These are phyloP conservation scores for Guyanaporus albipodus DNA, from an alignment of 768 basidiomycete genomes.

Conservation along the genomic window DNA sequence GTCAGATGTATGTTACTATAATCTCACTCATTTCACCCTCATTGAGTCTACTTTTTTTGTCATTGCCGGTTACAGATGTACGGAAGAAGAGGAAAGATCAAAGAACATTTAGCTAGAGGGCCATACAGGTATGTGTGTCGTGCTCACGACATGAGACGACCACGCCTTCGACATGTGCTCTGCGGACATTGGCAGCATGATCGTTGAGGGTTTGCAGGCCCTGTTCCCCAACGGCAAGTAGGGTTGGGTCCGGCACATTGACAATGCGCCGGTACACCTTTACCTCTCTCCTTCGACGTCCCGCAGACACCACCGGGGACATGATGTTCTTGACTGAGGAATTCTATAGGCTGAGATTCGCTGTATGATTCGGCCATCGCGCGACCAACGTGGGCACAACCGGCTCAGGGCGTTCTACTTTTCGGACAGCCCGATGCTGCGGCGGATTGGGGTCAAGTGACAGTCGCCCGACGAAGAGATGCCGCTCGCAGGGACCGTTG, in stretches of 20 bases:
- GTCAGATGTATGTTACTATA: slow-evolving; percentile 43
- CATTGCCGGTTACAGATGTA: slow-evolving; percentile 42
- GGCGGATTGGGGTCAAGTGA: too few species aligned
- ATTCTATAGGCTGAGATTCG: slow-evolving; percentile 55
- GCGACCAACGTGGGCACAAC: slow-evolving; percentile 43
- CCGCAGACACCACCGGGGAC: slow-evolving; percentile 39
- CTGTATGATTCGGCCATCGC: slow-evolving; percentile 55
- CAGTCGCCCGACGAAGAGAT: too few species aligned
- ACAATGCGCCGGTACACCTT: slow-evolving; percentile 48
- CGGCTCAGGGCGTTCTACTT: slow-evolving; percentile 20
- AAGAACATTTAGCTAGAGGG: slow-evolving; percentile 58
- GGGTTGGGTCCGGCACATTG: slow-evolving; percentile 56
- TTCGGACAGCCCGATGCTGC: too few species aligned
- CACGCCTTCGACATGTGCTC: slow-evolving; percentile 32
- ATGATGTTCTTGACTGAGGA: slow-evolving; percentile 56
- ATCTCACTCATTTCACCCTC: not conserved
- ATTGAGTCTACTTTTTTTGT: not conserved
- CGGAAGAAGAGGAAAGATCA: slow-evolving; percentile 42
- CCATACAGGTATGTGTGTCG: too few species aligned
- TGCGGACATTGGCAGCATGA: slow-evolving; percentile 51
- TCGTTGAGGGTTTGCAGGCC: slow-evolving; percentile 54
- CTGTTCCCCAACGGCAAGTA: slow-evolving; percentile 47
- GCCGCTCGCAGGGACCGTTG: too few species aligned
- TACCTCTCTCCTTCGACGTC: too few species aligned
- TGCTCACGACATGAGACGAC: too few species aligned